Evolutionary conservation across 345 rosid species (phyloP).

Genomic region (Pistacia vera): DNA sequence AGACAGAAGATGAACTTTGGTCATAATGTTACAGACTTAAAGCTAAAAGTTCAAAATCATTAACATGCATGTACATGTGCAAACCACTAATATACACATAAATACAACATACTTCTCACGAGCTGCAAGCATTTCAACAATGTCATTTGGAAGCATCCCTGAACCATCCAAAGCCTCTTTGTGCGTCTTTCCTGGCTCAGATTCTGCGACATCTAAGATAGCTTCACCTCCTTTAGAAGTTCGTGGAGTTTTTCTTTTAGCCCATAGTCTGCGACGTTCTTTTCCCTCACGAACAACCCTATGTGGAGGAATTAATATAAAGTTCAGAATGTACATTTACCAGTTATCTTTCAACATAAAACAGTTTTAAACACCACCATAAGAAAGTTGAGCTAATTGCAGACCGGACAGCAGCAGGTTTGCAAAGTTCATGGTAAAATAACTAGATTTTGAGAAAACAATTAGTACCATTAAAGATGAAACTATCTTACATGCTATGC

Average conservation of each 20-base stretch:
- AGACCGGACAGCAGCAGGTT: neutral
- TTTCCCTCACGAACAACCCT: slow-evolving; percentile 75
- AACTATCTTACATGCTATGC: too few relatives aligned
- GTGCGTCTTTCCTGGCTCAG: slow-evolving; percentile 40
- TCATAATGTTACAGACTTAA: slow-evolving; percentile 8
- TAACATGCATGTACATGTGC: neutral
- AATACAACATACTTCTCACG: slow-evolving; percentile 62
- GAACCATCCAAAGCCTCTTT: slow-evolving; percentile 35
- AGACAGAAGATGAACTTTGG: slow-evolving; percentile 4
- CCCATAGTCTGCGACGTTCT: slow-evolving; percentile 68
- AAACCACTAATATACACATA: neutral
- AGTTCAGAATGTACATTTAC: too few relatives aligned
- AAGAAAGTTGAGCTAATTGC: neutral
- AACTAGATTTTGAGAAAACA: too few relatives aligned
- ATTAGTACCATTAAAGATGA: too few relatives aligned
- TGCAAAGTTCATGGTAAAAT: neutral
- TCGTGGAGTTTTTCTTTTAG: slow-evolving; percentile 58
- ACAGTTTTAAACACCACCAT: neutral
- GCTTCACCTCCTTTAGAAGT: slow-evolving; percentile 34
- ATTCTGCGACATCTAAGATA: slow-evolving; percentile 36
- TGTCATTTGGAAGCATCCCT: slow-evolving; percentile 81
- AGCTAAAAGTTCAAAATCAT: slow-evolving; percentile 1
- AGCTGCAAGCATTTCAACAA: slow-evolving; percentile 75
- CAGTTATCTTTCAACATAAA: neutral
- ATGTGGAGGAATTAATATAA: neutral